Evolutionary conservation across 2,329 filamentous ascomycete species (phyloP), one percentile per base, ranked within the genome.

Genomic region (Pseudogymnoascus sp.): DNA sequence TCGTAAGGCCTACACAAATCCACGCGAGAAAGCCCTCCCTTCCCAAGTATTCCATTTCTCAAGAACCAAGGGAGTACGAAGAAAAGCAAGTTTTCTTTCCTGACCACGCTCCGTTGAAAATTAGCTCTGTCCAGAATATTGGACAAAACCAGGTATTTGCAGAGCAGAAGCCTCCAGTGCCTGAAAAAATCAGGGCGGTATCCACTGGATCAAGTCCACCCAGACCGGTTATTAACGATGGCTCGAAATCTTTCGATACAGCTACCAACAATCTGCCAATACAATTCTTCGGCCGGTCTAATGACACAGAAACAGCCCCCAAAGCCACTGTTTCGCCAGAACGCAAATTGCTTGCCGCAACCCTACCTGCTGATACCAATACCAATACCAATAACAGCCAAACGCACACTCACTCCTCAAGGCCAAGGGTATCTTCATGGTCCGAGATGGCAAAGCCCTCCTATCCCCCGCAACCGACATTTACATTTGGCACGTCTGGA

Each of bases 21-120:
- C 29, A 56, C 16, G 4, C 10, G 24, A 59, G 61, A 40, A 64
- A 50, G 21, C 21, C 63, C 29, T 21, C 63, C n/a, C n/a, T 47
- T 62, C n/a, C 50, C 19, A 19, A 59, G 16, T 16, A 59, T n/a
- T 21, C 42, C 60, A 24, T 31, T 42, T 16, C 14, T 37, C 24
- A 62, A 44, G 16, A 11, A 3, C n/a, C 50, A 8, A 33, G 33
- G 10, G 31, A 56, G 21, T 56, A 56, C 16, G 50, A 56, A 33
- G 50, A 56, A 33, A 56, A 56, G 26, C 50, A 33, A 14, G 29
- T 13, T 33, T 56, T 56, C 29, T 56, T 56, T 11, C 50, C 50
- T 56, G 44, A 26, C 29, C 50, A 56, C 5, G 50, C 50, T 19
- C 50, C 50, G 10, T 56, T 56, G n/a, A 56, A 56, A 56, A 56